Conservation (phyloP, 1,284 basidiomycete genomes). For the Tetrapyrgos nigripes region DNA sequence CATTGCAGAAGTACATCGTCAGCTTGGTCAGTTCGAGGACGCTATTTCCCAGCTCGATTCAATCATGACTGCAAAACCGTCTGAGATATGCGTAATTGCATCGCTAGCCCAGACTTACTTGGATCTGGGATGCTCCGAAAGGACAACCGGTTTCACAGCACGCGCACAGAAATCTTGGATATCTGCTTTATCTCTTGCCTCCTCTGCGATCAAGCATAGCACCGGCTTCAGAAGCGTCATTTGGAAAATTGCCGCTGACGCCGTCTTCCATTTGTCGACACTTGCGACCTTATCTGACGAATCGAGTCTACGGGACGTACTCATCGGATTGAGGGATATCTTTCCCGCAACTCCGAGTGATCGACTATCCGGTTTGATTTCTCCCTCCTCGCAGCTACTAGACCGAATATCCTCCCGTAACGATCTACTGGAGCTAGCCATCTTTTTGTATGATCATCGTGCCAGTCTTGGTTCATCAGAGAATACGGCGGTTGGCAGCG, state of each 20-base stretch:
- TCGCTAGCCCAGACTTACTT: slow-evolving; percentile 81
- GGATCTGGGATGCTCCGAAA: slow-evolving; percentile 73
- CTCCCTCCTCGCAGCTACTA: slow-evolving; percentile 35
- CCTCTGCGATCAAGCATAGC: slow-evolving; percentile 61
- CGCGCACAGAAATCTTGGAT: slow-evolving; percentile 81
- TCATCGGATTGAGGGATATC: slow-evolving; percentile 44
- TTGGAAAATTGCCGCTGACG: slow-evolving; percentile 91
- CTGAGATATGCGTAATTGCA: slow-evolving; percentile 75
- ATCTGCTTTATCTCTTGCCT: slow-evolving; percentile 59
- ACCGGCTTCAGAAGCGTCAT: slow-evolving; percentile 73
- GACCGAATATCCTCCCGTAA: slow-evolving; percentile 38
- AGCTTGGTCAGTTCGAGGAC: slow-evolving; percentile 78
- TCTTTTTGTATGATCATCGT: slow-evolving; percentile 77
- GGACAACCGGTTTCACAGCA: slow-evolving; percentile 71
- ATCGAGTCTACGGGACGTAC: slow-evolving; percentile 38
- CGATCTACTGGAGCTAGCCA: slow-evolving; percentile 61
- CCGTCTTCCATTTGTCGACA: slow-evolving; percentile 69
- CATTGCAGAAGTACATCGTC: slow-evolving; percentile 86
- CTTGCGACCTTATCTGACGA: slow-evolving; percentile 51
- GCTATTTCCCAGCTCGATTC: slow-evolving; percentile 75
- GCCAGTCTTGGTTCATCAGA: slow-evolving; percentile 73
- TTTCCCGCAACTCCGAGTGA: slow-evolving; percentile 46
- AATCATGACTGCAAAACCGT: slow-evolving; percentile 64
- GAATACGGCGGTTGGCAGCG: slow-evolving; percentile 59
- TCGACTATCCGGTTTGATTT: slow-evolving; percentile 49